Conservation (phyloP, 164 flowering plant species). For the Dillenia turbinata region DNA sequence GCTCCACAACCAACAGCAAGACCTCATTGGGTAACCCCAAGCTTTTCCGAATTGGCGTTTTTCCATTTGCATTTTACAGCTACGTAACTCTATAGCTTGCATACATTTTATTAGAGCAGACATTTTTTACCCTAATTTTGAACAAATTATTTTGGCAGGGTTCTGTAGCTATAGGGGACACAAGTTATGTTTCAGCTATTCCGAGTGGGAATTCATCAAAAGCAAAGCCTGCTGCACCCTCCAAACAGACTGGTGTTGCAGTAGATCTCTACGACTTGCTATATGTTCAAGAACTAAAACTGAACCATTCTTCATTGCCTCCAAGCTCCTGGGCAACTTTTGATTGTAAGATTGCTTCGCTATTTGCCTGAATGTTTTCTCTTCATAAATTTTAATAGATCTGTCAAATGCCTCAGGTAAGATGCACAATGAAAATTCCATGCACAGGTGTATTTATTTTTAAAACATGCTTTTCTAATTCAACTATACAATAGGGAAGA, state of each 20-base stretch:
- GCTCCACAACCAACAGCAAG: conserved; percentile 3
- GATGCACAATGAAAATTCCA: too few species aligned
- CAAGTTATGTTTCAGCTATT: conserved; percentile 1
- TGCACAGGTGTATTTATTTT: too few species aligned
- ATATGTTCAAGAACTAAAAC: conserved; percentile 1
- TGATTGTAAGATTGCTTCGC: conserved; percentile 21
- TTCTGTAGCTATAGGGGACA: conserved; percentile 20
- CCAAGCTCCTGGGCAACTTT: conserved; percentile 29
- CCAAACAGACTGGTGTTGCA: conserved; percentile 4
- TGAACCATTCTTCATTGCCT: conserved; percentile 4
- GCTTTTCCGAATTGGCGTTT: too few species aligned
- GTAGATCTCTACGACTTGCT: conserved; percentile 11
- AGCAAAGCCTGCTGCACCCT: conserved; percentile 1
- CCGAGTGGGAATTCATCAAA: not conserved
- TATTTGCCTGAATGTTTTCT: too few species aligned
- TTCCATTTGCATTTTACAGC: not conserved
- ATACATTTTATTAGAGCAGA: not conserved
- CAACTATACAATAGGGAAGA: too few species aligned
- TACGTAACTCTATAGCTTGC: not conserved
- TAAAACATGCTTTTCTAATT: too few species aligned
- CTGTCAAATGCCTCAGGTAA: too few species aligned
- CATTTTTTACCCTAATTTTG: too few species aligned
- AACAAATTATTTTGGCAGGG: conserved; percentile 8
- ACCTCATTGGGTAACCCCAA: too few species aligned
- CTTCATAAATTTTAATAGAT: too few species aligned